phyloP scores from a whole-genome alignment of 257 asterid species.

The Parsonsia alboflavescens region DNA sequence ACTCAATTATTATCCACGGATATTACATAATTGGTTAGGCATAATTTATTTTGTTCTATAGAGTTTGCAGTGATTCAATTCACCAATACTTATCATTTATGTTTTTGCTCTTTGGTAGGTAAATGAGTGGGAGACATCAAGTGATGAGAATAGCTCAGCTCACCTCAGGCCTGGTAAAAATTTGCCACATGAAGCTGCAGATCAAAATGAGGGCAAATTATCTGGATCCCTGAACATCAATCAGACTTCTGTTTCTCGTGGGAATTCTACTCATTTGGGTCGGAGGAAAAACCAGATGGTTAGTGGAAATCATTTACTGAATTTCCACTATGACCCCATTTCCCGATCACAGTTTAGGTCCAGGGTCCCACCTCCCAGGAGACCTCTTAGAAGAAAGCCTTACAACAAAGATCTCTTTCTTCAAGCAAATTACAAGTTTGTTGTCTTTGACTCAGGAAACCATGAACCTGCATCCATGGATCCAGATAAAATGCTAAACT shows the following conservation, averaged over 20 bases:
- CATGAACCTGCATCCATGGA: constrained; percentile 57
- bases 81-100: background rate
- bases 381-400: constrained; percentile 61
- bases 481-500: constrained; percentile 78
- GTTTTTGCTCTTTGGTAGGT: constrained; percentile 30
- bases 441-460: constrained; percentile 69
- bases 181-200: constrained; percentile 25
- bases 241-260: constrained; percentile 33
- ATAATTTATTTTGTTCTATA: background rate
- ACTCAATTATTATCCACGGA: background rate
- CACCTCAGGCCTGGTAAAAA: constrained; percentile 28
- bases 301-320: constrained; percentile 81
- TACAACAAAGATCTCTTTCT: constrained; percentile 91
- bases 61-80: background rate
- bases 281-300: constrained; percentile 59
- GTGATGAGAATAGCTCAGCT: constrained; percentile 24
- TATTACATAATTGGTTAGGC: background rate
- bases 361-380: constrained; percentile 58
- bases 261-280: constrained; percentile 34
- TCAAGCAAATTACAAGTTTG: constrained; percentile 95
- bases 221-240: constrained; percentile 26
- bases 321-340: constrained; percentile 81
- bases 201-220: constrained; percentile 24
- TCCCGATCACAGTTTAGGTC: constrained; percentile 55
- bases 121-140: constrained; percentile 29